phyloP scores from a whole-genome alignment of 176 grass and related monocot genomes.

The Rhynchospora pubera region DNA sequence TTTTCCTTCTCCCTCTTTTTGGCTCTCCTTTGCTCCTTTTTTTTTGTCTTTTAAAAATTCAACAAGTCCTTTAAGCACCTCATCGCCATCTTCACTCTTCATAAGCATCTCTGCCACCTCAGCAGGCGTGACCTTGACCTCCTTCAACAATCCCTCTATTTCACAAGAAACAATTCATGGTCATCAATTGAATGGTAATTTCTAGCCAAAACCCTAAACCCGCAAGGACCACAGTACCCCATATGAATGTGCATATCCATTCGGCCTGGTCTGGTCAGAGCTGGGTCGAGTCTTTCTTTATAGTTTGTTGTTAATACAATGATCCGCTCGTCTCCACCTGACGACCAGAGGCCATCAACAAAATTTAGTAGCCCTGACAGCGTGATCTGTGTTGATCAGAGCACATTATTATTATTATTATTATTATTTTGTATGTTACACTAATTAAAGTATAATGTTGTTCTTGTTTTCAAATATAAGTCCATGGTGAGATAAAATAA shows the following conservation, averaged over 20 bases:
- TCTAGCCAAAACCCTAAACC: slow-evolving; percentile 54
- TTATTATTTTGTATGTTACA: too few relatives aligned
- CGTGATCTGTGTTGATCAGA: slow-evolving; percentile 42
- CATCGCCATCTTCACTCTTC: slow-evolving; percentile 44
- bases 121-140: slow-evolving; percentile 68
- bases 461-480: not conserved
- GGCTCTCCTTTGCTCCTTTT: slow-evolving; percentile 24
- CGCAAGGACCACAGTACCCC: slow-evolving; percentile 57
- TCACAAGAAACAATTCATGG: slow-evolving; percentile 47
- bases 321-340: slow-evolving; percentile 75
- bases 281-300: slow-evolving; percentile 75
- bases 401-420: too few relatives aligned
- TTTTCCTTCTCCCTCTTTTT: not conserved
- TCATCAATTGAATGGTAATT: slow-evolving; percentile 61
- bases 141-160: slow-evolving; percentile 55
- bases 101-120: slow-evolving; percentile 72
- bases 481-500: not conserved
- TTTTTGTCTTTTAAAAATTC: slow-evolving; percentile 54
- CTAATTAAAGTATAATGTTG: too few relatives aligned
- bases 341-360: slow-evolving; percentile 76
- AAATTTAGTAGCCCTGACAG: slow-evolving; percentile 87
- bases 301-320: slow-evolving; percentile 86
- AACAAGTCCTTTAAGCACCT: slow-evolving; percentile 43
- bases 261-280: slow-evolving; percentile 63
- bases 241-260: slow-evolving; percentile 98